These are phyloP conservation scores for Penicillium sp. DNA, from an alignment of 2,329 filamentous ascomycete genomes.

Conservation along the genomic window DNA sequence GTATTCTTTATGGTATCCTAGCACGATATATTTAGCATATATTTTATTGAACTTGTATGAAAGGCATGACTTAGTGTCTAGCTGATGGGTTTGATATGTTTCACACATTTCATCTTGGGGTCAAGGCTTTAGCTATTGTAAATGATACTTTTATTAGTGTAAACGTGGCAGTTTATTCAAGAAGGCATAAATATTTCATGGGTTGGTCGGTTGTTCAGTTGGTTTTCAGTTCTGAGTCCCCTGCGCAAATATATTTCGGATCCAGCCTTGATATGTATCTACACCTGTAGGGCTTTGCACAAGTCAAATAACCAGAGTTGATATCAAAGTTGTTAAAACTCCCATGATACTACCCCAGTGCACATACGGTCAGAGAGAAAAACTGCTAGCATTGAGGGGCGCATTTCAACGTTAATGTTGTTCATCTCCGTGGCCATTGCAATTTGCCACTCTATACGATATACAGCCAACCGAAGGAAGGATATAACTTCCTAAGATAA, in stretches of 20 bases:
- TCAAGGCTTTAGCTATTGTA: neutral
- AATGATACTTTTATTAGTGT: neutral
- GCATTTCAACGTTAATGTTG: neutral
- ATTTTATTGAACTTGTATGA: neutral
- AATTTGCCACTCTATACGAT: neutral
- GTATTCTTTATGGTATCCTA: neutral
- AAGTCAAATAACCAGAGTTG: neutral
- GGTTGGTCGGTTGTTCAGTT: neutral
- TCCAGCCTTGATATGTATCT: neutral
- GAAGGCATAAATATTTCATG: neutral
- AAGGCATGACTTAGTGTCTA: neutral
- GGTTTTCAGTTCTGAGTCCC: neutral
- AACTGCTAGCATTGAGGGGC: neutral
- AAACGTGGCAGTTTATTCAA: too few species aligned
- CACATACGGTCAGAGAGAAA: neutral
- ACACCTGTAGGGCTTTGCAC: too few species aligned
- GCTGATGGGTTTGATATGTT: neutral
- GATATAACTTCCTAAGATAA: too few species aligned
- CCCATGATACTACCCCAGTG: too few species aligned
- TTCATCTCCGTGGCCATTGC: neutral
- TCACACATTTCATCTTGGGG: neutral
- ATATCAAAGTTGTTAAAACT: neutral
- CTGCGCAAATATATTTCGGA: neutral
- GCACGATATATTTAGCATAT: neutral
- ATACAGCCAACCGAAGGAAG: neutral